Conservation (phyloP, 495 filamentous ascomycete species). For the Bryoglossum gracile region DNA sequence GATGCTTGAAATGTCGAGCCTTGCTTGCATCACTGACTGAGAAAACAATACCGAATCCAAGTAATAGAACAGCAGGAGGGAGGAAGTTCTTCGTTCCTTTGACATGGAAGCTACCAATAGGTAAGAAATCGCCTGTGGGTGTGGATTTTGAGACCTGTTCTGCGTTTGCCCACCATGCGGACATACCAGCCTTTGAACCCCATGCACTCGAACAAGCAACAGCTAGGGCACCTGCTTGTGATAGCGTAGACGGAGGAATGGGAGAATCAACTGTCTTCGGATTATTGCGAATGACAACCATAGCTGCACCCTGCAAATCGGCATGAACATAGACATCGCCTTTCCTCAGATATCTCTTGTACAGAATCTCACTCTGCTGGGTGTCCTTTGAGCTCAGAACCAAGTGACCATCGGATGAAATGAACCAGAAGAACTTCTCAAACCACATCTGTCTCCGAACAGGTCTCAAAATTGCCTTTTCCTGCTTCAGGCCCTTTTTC, state of each 20-base stretch:
- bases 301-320: constrained; percentile 76
- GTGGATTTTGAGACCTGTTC: constrained; percentile 83
- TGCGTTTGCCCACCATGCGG: constrained; percentile 86
- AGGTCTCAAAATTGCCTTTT: constrained; percentile 81
- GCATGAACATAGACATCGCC: constrained; percentile 90
- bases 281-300: constrained; percentile 81
- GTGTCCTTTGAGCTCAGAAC: constrained; percentile 80
- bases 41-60: constrained; percentile 85
- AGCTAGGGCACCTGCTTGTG: constrained; percentile 78
- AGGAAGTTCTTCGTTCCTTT: constrained; percentile 83
- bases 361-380: constrained; percentile 87
- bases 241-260: constrained; percentile 83
- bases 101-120: constrained; percentile 68
- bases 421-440: constrained; percentile 91
- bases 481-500: constrained; percentile 79
- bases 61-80: constrained; percentile 76
- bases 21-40: constrained; percentile 85
- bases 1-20: constrained; percentile 66
- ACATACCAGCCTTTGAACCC: constrained; percentile 94
- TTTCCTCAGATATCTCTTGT: constrained; percentile 73
- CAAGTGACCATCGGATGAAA: constrained; percentile 92
- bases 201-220: constrained; percentile 82
- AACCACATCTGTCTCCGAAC: constrained; percentile 85
- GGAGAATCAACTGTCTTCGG: constrained; percentile 66
- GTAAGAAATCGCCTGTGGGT: constrained; percentile 69